Evolutionary conservation across 78 protist species (phyloP), one percentile per base, ranked within the genome.

Genomic region (Creolimax fragrantissima): DNA sequence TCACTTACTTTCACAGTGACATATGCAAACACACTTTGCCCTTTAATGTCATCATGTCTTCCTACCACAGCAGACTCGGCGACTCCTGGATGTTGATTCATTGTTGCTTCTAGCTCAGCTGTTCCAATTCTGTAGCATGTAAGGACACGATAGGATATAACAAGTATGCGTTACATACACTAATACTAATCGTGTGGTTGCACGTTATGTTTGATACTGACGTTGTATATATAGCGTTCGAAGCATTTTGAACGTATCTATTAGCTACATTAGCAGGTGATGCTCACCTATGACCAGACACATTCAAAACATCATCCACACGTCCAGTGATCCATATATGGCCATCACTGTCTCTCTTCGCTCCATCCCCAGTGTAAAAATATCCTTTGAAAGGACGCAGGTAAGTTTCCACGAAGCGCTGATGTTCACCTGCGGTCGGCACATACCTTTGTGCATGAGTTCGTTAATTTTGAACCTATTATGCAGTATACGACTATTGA

Each of bases 41-140:
- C 86, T 41, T 96, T 97, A 92, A 97, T 37, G 42, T 95, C 97
- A 89, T 97, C 98, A 24, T 97, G 98, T 84, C 85, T 43, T 3
- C 97, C 98, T 4, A 97, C 96, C 35, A 94, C 96, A 4, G 99
- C 99, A 4, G 97, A 95, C 43, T 97, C 99, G 2, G 97, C 96
- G 44, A 93, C 37, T 11, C 89, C 6, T 4, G 41, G 58, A 47
- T 91, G 93, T n/a, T 2, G 35, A 3, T 67, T 24, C 44, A 83
- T 6, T 44, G 45, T 44, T 11, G 89, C 85, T 91, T 97, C 99
- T 2, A 97, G 39, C 88, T 98, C 99, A 2, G 98, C 98, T 0
- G 99, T 96, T 11, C 99, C 99, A 2, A 98, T 42, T 35, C 99
- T 93, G 90, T 98, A 99, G 6, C 99, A 99, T 2, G 97, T 89